Conservation (phyloP, 192 early-diverging fungal genomes). For the Lobosporangium transversale region DNA sequence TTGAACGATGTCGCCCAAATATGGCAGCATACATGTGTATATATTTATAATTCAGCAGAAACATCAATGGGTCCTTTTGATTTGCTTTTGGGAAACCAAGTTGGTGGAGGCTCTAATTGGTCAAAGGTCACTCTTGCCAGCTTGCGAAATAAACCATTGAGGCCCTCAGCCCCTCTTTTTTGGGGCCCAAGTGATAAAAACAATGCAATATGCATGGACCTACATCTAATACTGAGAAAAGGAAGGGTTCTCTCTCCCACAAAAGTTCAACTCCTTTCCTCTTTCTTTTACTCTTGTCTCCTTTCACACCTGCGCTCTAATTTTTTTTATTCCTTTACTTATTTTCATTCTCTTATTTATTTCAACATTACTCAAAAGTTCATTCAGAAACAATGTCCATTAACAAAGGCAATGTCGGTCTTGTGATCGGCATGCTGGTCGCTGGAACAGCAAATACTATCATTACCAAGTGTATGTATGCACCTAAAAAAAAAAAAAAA, state of each 20-base stretch:
- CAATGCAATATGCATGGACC: too few relatives aligned
- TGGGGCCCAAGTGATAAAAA: too few relatives aligned
- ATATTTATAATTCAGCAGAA: too few relatives aligned
- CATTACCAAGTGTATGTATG: slow-evolving; percentile 42
- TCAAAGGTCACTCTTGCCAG: too few relatives aligned
- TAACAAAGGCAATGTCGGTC: slow-evolving; percentile 46
- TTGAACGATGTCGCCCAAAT: slow-evolving; percentile 6
- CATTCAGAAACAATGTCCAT: slow-evolving; percentile 53
- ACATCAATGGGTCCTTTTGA: too few relatives aligned
- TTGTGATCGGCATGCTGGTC: slow-evolving; percentile 79
- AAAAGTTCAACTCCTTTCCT: too few relatives aligned
- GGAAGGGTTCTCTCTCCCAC: too few relatives aligned
- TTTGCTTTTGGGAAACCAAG: slow-evolving; percentile 15
- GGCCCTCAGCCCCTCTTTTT: too few relatives aligned
- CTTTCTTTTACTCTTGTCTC: background rate
- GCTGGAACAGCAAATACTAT: slow-evolving; percentile 68
- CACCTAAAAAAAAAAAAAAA: too few relatives aligned
- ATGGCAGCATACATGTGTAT: background rate
- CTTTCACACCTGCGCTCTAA: background rate
- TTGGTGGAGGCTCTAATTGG: background rate
- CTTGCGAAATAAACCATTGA: too few relatives aligned
- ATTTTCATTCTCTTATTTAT: background rate
- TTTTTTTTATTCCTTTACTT: background rate
- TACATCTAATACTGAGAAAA: too few relatives aligned
- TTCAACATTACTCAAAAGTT: background rate